Base-by-base conservation (phyloP, 441 rosid species). In the Adansonia madagascariensis region DNA sequence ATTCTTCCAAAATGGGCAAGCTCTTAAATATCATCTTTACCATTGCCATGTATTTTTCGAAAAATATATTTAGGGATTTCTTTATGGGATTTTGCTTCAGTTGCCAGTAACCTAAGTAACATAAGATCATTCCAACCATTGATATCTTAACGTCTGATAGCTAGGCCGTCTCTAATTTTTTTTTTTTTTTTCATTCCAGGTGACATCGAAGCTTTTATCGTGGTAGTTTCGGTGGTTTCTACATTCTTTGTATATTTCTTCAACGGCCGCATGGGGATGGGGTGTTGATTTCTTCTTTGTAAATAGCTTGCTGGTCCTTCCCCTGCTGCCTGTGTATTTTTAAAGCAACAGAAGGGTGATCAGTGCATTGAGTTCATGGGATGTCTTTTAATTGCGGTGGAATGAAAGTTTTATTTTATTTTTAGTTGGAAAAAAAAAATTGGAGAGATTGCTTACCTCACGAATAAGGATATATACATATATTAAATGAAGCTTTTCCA, bases 361-460 rank as follows among this genome's bases (percentile, higher is more conserved):
- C 67, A 12, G 64, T 39, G 80, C 83, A 53, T 61, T 43, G 83
- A 84, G 86, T 76, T 77, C 22, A 53, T 81, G 77, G 87, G 62
- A 24, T 82, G 66, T 56, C 74, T 57, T 59, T 57, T 55, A 44
- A 60, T 53, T 6, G 27, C 15, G 71, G 24, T 56, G 78, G 52
- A 63, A 75, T 46, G 52, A 53, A 55, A 46, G 67, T 50, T 15
- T 52, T 15, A 27, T 44, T 15, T 14, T 49, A 52, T 52, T 41
- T 69, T 64, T 50, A 35, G 20, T 8, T 3, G 17, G 27, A 49
- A 22, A 17, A 41, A 22, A 7, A 73, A 56, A 53, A 35, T 41
- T 43, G 6, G 66, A 27, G 41, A 35, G 43, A 61, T 24, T 61
- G 27, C 9, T 61, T 27, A 12, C 39, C 27, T 14, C 66, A 4